phyloP scores from a whole-genome alignment of 345 rosid species.

The Eucalyptus paniculata region DNA sequence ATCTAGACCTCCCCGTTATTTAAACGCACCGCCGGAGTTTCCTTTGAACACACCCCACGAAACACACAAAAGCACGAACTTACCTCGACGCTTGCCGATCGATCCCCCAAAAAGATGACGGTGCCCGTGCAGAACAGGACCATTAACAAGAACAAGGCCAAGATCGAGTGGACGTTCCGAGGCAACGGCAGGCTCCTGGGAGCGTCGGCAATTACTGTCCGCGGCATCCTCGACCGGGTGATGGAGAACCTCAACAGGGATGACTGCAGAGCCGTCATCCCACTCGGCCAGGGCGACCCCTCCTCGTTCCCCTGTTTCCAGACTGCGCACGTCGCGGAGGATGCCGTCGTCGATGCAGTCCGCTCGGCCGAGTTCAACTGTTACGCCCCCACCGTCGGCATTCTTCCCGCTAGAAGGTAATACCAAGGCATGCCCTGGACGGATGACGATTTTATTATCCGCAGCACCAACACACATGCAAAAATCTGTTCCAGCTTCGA shows the following conservation, averaged over 20 bases:
- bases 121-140: neutral
- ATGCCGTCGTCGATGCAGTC: slow-evolving; percentile 19
- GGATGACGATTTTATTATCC: neutral
- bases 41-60: neutral
- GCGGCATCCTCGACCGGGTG: slow-evolving; percentile 9
- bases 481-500: neutral
- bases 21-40: neutral
- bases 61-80: neutral
- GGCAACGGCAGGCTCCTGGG: neutral
- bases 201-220: neutral
- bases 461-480: neutral
- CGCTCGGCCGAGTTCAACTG: slow-evolving; percentile 22
- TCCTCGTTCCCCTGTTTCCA: slow-evolving; percentile 23
- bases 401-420: slow-evolving; percentile 46
- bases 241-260: slow-evolving; percentile 7
- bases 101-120: neutral
- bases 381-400: slow-evolving; percentile 14
- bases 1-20: neutral
- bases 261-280: slow-evolving; percentile 8
- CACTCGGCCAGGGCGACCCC: slow-evolving; percentile 42
- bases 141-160: neutral
- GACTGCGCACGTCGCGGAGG: slow-evolving; percentile 11
- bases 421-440: neutral
- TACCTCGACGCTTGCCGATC: neutral
- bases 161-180: neutral